phyloP scores from a whole-genome alignment of 73 alveolate species.

The Paramecium biaurelia region DNA sequence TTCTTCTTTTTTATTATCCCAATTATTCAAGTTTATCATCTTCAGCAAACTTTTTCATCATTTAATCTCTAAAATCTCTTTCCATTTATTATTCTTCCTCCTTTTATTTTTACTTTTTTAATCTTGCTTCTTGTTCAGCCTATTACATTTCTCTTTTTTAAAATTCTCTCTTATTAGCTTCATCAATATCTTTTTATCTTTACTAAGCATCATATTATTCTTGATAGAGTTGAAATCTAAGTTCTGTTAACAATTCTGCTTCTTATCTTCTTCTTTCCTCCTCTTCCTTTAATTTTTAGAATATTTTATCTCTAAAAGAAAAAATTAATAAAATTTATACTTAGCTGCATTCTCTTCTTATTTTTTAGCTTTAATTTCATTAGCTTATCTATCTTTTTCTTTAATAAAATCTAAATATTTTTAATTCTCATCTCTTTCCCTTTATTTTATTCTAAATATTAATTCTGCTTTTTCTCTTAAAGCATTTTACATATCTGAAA shows the following conservation, averaged over 20 bases:
- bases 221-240: conserved; percentile 52
- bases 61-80: conserved; percentile 60
- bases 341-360: conserved; percentile 61
- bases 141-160: conserved; percentile 57
- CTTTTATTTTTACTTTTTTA: conserved; percentile 29
- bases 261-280: conserved; percentile 67
- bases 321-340: not conserved
- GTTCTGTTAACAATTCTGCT: conserved; percentile 45
- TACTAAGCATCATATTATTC: conserved; percentile 62
- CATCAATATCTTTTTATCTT: conserved; percentile 62
- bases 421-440: conserved; percentile 52
- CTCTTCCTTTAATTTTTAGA: conserved; percentile 59
- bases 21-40: conserved; percentile 61
- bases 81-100: conserved; percentile 64
- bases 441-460: not conserved
- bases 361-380: conserved; percentile 55
- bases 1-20: conserved; percentile 54
- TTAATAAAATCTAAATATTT: conserved; percentile 42
- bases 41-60: conserved; percentile 62
- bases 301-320: conserved; percentile 31
- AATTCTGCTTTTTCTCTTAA: conserved; percentile 58
- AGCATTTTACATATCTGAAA: conserved; percentile 59
- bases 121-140: conserved; percentile 58
- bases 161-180: conserved; percentile 58
- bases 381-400: conserved; percentile 54